These are phyloP conservation scores for Saturnispora bothae DNA, from an alignment of 805 yeast genomes.

Conservation along the genomic window DNA sequence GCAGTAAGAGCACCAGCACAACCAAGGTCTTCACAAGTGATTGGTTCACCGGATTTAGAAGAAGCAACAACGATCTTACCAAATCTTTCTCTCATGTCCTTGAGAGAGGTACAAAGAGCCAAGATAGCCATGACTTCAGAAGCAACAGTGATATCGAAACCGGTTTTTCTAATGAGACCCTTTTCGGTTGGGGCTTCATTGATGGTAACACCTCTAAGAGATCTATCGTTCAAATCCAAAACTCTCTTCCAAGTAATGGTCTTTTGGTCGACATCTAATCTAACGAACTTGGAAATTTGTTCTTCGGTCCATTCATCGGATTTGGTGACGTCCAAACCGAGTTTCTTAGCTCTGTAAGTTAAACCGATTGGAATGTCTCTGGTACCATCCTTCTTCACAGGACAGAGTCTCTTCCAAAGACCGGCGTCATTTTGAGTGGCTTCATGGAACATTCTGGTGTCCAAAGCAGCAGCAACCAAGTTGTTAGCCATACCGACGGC, in stretches of 20 bases:
- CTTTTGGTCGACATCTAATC: slow-evolving; percentile 80
- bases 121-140: slow-evolving; percentile 93
- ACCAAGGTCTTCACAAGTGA: slow-evolving; percentile 91
- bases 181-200: slow-evolving; percentile 93
- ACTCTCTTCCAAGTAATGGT: slow-evolving; percentile 90
- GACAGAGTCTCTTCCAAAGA: slow-evolving; percentile 77
- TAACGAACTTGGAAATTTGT: slow-evolving; percentile 65
- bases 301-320: slow-evolving; percentile 73
- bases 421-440: slow-evolving; percentile 67
- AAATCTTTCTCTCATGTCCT: slow-evolving; percentile 78
- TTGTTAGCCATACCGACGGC: slow-evolving; percentile 93
- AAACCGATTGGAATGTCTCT: slow-evolving; percentile 73
- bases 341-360: slow-evolving; percentile 61
- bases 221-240: slow-evolving; percentile 88
- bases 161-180: slow-evolving; percentile 75
- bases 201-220: slow-evolving; percentile 76
- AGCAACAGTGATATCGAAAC: slow-evolving; percentile 95
- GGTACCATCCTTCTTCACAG: slow-evolving; percentile 63
- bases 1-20: slow-evolving; percentile 96
- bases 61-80: slow-evolving; percentile 88
- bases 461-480: slow-evolving; percentile 91
- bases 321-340: slow-evolving; percentile 73
- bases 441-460: slow-evolving; percentile 95
- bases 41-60: slow-evolving; percentile 60
- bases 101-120: slow-evolving; percentile 68